phyloP scores from a whole-genome alignment of 2,329 filamentous ascomycete species.

The Colletotrichum lindemuthianum region DNA sequence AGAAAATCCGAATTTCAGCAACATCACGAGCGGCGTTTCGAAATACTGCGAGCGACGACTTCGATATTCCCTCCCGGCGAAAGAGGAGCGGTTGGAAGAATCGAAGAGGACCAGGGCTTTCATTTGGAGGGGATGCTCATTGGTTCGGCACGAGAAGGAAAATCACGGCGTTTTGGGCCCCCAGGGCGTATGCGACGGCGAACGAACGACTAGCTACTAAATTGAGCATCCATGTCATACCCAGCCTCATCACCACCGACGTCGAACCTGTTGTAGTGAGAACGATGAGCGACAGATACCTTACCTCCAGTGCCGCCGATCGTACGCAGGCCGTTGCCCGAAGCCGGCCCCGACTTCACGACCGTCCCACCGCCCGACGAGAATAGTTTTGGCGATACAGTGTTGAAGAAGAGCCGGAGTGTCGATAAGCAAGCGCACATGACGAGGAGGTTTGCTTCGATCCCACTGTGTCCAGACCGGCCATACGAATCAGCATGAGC shows the following conservation, averaged over 20 bases:
- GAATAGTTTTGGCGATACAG: slow-evolving; percentile 41
- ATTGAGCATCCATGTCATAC: slow-evolving; percentile 1
- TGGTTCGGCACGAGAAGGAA: too few relatives aligned
- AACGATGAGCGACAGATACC: not conserved
- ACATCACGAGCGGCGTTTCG: too few relatives aligned
- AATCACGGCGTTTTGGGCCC: too few relatives aligned
- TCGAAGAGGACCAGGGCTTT: too few relatives aligned
- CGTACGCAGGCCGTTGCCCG: slow-evolving; percentile 8
- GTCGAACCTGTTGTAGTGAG: slow-evolving; percentile 17
- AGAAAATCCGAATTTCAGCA: too few relatives aligned
- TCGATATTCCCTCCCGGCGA: too few relatives aligned
- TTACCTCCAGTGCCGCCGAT: slow-evolving; percentile 9
- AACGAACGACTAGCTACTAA: too few relatives aligned
- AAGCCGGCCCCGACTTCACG: slow-evolving; percentile 2
- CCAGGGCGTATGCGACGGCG: too few relatives aligned
- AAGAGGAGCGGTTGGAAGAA: too few relatives aligned
- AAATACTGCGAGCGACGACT: too few relatives aligned
- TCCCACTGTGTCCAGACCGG: slow-evolving; percentile 38
- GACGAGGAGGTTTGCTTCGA: slow-evolving; percentile 51
- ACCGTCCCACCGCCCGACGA: slow-evolving; percentile 22
- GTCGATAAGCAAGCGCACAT: slow-evolving; percentile 50
- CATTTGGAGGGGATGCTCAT: too few relatives aligned
- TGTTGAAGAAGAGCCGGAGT: slow-evolving; percentile 44
- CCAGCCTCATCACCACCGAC: slow-evolving; percentile 5
- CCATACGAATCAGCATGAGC: too few relatives aligned